Evolutionary conservation across 2,329 filamentous ascomycete genomes (phyloP).

Genomic region (Xylariaceae sp.): DNA sequence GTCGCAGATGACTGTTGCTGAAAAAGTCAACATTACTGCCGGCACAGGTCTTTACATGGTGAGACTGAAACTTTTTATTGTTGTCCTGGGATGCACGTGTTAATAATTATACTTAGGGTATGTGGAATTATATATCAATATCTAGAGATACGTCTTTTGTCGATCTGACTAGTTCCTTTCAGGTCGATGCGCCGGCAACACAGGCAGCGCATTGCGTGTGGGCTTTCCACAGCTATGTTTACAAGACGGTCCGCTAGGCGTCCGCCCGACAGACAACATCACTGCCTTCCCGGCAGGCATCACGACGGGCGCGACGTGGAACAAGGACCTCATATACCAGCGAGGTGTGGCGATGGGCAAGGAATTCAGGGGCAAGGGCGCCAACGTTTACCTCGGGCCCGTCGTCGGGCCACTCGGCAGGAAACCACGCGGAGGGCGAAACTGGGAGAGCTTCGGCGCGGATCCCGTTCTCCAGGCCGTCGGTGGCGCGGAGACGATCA

Average conservation of each 20-base stretch:
- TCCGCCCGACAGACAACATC: constrained; percentile 75
- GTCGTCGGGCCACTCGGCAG: constrained; percentile 73
- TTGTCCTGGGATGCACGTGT: background rate
- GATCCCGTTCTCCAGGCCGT: constrained; percentile 70
- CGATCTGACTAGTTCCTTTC: constrained; percentile 12
- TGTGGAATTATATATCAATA: constrained; percentile 5
- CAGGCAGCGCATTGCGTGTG: constrained; percentile 71
- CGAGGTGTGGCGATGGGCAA: constrained; percentile 71
- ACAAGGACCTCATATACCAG: constrained; percentile 72
- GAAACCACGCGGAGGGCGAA: constrained; percentile 74
- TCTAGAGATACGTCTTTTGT: background rate
- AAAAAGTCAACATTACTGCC: constrained; percentile 79
- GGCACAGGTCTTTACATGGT: constrained; percentile 77
- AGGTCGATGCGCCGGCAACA: constrained; percentile 76
- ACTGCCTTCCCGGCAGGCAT: constrained; percentile 83
- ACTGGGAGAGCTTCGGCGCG: constrained; percentile 76
- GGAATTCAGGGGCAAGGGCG: constrained; percentile 75
- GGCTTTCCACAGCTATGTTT: constrained; percentile 75
- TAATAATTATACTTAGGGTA: constrained; percentile 32
- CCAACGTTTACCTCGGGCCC: constrained; percentile 74
- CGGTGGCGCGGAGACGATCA: constrained; percentile 57
- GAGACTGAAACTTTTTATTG: constrained; percentile 27
- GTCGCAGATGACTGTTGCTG: constrained; percentile 76
- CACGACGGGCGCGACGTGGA: constrained; percentile 75
- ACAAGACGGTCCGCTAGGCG: constrained; percentile 73